Base-by-base conservation (phyloP, 2,329 filamentous ascomycete species). In the Stachybotrys chartarum region DNA sequence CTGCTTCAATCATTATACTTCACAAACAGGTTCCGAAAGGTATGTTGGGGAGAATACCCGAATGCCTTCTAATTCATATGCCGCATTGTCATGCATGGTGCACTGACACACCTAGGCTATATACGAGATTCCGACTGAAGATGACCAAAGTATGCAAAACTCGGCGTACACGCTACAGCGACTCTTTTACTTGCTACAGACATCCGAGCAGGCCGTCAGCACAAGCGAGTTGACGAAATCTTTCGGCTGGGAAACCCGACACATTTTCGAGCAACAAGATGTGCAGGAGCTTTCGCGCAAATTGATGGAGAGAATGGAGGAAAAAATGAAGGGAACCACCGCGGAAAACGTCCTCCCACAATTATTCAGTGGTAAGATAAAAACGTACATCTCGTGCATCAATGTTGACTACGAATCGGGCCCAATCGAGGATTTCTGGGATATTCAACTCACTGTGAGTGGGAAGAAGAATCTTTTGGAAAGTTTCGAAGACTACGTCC, bases 251-350 rank as follows among this genome's bases (percentile, higher is more conserved):
- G 93, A 99, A 66, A 96, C 93, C 2, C 85, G 91, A 60, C 93
- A 99, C 68, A 96, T 97, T 54, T 99, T 99, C 64, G 93, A 97
- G 73, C 94, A 99, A 70, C 94, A 99, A 72, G 94, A 99, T 72
- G 94, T 99, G 8, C 94, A 99, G 70, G 94, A 99, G 70, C 78
- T 99, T 39, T 97, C 92, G 39, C 84, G 95, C 56, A 96, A 97
- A 70, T 79, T 99, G 59, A 99, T 99, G 89, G 94, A 99, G 72
- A 87, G 90, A 57, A 87, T 99, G 74, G 95, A 99, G 69, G 89
- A 94, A 66, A 93, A 90, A 69, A 99, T 99, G 95, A 99, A 99
- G 73, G 93, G 91, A 50, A 97, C 94, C 1, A 85, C 88, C 52
- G 90, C 91, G 12, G 90, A 97, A 68, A 95, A 93, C 62, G 88